These are phyloP conservation scores for Rhododendron ovatum DNA, from an alignment of 148 eudicot genomes.

Conservation along the genomic window DNA sequence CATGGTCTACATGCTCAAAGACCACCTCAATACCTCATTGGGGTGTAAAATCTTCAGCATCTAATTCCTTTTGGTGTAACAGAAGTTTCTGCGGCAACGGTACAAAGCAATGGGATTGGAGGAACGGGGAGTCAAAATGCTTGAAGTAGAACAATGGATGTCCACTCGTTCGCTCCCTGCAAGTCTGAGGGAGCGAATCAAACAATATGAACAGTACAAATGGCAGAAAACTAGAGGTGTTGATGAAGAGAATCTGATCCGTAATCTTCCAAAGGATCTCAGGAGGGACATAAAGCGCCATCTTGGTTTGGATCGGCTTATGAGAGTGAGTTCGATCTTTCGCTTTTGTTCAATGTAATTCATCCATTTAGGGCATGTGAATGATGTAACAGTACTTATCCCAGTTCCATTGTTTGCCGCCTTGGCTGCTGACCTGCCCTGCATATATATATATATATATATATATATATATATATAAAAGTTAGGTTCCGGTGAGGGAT, in stretches of 20 bases:
- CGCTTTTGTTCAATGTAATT: background rate
- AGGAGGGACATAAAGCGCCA: slow-evolving; percentile 95
- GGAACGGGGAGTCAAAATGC: slow-evolving; percentile 82
- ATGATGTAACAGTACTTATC: background rate
- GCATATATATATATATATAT: background rate
- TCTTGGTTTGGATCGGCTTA: slow-evolving; percentile 68
- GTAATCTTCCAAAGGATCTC: slow-evolving; percentile 84
- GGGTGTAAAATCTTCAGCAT: background rate
- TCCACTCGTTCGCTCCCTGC: slow-evolving; percentile 89
- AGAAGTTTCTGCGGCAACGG: slow-evolving; percentile 69
- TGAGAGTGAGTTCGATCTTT: slow-evolving; percentile 44
- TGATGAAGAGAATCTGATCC: slow-evolving; percentile 73
- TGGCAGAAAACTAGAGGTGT: slow-evolving; percentile 96
- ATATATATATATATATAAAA: too few relatives aligned
- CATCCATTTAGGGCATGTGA: background rate
- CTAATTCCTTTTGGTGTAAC: slow-evolving; percentile 20
- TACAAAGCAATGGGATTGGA: slow-evolving; percentile 76
- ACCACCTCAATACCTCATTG: too few relatives aligned
- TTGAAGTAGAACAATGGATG: slow-evolving; percentile 96
- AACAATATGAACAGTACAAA: slow-evolving; percentile 78
- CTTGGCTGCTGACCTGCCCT: background rate
- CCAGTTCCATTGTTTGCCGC: background rate
- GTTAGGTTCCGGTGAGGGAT: too few relatives aligned
- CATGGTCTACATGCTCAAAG: too few relatives aligned
- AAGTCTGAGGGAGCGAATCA: slow-evolving; percentile 68